phyloP scores from a whole-genome alignment of 495 filamentous ascomycete species.

The Podospora pseudoanserina region DNA sequence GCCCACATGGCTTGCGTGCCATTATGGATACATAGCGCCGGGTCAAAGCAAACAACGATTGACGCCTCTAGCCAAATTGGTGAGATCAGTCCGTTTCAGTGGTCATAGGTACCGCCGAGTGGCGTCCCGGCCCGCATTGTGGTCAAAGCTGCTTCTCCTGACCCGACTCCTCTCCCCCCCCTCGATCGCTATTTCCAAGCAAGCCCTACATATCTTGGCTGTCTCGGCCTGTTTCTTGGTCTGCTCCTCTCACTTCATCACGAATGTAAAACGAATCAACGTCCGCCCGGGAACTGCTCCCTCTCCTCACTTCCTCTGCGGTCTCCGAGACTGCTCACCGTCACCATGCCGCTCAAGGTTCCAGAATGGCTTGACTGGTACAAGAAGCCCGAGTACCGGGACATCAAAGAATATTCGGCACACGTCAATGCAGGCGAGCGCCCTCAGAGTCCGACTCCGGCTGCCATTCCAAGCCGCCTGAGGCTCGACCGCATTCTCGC shows the following conservation, averaged over 20 bases:
- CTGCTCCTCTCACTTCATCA: not conserved
- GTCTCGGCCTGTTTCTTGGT: not conserved
- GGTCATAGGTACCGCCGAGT: not conserved
- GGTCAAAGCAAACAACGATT: slow-evolving; percentile 1
- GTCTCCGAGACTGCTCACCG: not conserved
- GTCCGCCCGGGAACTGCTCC: not conserved
- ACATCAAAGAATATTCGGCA: slow-evolving; percentile 37
- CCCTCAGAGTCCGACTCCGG: slow-evolving; percentile 30
- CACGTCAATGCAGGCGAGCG: slow-evolving; percentile 27
- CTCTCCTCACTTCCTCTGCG: not conserved
- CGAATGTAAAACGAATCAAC: not conserved
- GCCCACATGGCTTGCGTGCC: not conserved
- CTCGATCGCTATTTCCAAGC: not conserved
- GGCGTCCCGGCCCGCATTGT: not conserved
- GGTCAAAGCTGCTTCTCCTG: not conserved
- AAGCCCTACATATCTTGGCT: not conserved
- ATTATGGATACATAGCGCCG: not conserved
- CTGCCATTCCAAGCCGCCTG: slow-evolving; percentile 36
- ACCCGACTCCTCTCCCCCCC: too few species aligned
- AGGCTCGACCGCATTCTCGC: slow-evolving; percentile 38
- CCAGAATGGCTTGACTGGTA: slow-evolving; percentile 41
- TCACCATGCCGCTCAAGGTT: slow-evolving; percentile 24
- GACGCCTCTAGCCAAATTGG: not conserved
- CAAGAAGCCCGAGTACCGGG: slow-evolving; percentile 45
- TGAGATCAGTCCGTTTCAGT: not conserved